These are phyloP conservation scores for Excoecaria cochinchinensis DNA, from an alignment of 345 rosid species.

Conservation along the genomic window DNA sequence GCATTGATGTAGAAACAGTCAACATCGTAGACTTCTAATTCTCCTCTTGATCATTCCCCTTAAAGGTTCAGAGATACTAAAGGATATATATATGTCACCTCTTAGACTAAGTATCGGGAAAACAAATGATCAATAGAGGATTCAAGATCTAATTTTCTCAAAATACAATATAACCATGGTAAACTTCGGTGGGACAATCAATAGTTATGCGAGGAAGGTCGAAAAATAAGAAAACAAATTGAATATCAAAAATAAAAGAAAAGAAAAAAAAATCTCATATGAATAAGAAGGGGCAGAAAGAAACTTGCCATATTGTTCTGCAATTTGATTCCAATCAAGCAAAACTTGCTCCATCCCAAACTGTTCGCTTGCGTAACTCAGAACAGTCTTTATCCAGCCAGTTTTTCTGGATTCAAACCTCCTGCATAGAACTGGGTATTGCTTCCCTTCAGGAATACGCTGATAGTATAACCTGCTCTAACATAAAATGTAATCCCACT, in stretches of 20 bases:
- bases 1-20: neutral
- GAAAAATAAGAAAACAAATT: neutral
- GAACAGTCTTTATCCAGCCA: slow-evolving; percentile 43
- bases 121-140: neutral
- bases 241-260: neutral
- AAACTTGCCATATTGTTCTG: slow-evolving; percentile 65
- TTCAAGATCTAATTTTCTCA: neutral
- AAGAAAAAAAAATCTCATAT: neutral
- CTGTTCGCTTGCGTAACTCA: slow-evolving; percentile 25
- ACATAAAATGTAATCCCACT: neutral
- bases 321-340: slow-evolving; percentile 88
- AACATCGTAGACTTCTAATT: neutral
- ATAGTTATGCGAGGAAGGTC: neutral
- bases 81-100: neutral
- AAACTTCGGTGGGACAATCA: neutral
- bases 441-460: slow-evolving; percentile 76
- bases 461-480: slow-evolving; percentile 64
- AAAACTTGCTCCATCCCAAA: slow-evolving; percentile 58
- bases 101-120: neutral
- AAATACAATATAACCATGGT: neutral
- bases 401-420: slow-evolving; percentile 34
- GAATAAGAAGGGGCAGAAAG: slow-evolving; percentile 6
- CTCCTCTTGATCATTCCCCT: neutral
- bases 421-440: slow-evolving; percentile 78
- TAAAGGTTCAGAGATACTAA: neutral